Evolutionary conservation across 306 rosid species (phyloP).

Genomic region (Prunus fruticosa): DNA sequence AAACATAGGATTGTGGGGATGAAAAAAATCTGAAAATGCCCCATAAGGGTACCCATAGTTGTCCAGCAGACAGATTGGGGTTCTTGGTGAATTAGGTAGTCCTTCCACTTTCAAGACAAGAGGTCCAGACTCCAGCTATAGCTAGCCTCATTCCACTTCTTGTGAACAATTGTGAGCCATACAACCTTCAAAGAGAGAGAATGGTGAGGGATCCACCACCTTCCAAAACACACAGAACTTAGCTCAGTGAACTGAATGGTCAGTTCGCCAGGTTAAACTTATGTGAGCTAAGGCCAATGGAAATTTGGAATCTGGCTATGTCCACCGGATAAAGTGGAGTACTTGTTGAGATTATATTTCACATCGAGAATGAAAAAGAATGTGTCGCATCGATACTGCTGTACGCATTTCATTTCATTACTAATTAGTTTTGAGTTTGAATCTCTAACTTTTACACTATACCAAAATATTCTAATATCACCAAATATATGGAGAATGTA

Average conservation of each 20-base stretch:
- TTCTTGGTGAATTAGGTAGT: background rate
- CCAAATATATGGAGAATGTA: too few species aligned
- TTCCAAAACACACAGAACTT: background rate
- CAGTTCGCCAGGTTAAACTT: background rate
- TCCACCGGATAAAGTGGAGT: too few species aligned
- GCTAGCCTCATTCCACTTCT: background rate
- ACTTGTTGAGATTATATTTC: too few species aligned
- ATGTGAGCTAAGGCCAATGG: too few species aligned
- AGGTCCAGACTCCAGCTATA: background rate
- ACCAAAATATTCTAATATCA: too few species aligned
- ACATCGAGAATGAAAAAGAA: too few species aligned
- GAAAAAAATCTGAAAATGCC: background rate
- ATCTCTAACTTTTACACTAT: too few species aligned
- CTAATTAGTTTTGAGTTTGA: too few species aligned
- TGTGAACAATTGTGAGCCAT: background rate
- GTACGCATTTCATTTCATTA: too few species aligned
- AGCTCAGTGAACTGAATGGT: background rate
- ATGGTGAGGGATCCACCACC: background rate
- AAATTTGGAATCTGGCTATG: background rate
- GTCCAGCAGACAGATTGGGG: background rate
- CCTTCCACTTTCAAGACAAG: background rate
- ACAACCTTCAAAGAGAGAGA: background rate
- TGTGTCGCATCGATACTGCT: too few species aligned
- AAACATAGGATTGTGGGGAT: background rate
- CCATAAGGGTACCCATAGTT: background rate